Base-by-base conservation (phyloP, 345 rosid genomes). In the Mallotus nudiflorus region DNA sequence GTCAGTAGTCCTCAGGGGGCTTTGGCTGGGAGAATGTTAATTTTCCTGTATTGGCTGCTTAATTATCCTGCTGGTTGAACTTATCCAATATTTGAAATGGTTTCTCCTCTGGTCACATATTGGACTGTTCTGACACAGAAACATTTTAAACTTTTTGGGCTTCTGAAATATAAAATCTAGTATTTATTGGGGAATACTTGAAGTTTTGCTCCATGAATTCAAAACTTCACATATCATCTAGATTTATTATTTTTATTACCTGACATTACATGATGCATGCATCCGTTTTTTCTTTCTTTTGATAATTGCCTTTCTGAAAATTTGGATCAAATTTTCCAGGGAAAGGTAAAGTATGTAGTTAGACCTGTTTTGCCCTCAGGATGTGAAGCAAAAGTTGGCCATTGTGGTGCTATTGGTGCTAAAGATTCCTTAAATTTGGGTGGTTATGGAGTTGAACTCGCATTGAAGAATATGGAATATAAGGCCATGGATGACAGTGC, bases 361-460 rank as follows among this genome's bases (percentile, higher is more conserved):
- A 90, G 99, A 77, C 90, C 99, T 78, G 93, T 92, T 55, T 82
- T 92, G 78, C 94, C 98, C 65, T 85, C 81, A 53, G 94, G 96
- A 5, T 95, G 99, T 82, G 98, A 88, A 81, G 75, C 74, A 73
- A 81, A 85, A 82, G 83, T 73, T 77, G 84, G 92, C 27, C 75
- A 62, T n/a, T 95, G 98, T 73, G 97, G 89, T 80, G 93, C 96
- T 75, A 73, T 92, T 76, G 98, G 99, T 55, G 80, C 91, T 20
- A 83, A 74, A 66, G 96, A 86, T 70, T 80, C 85, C 75, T 85
- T 91, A 77, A 85, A 84, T 78, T 88, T 92, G 84, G 99, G 94
- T 76, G 99, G 99, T 67, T 95, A 92, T 81, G 98, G 99, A 55
- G 97, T 92, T 40, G 99, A 95, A 81, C 99, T 95, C 80, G 99